Evolutionary conservation across 495 filamentous ascomycete genomes (phyloP), one percentile per base, ranked within the genome.

Genomic region (Cudoniella acicularis): DNA sequence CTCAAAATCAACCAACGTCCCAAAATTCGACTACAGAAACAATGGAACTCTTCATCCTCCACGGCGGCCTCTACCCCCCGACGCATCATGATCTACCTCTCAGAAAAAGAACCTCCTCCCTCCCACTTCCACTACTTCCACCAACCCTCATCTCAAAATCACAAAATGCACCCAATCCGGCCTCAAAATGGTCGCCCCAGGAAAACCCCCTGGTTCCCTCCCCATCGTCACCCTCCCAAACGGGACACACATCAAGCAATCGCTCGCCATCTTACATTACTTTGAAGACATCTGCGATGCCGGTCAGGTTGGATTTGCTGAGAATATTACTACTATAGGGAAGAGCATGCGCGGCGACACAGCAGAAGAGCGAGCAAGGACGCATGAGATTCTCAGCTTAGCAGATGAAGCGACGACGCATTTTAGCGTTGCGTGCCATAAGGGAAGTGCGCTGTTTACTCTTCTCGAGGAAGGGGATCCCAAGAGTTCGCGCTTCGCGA

Each of bases 191-290:
- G 20, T 23, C n/a, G 58, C 64, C 4, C 64, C 64, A 0, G 64
- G 60, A 18, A 66, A 66, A 46, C 58, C 57, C 1, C 27, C 48
- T 16, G 62, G 64, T 16, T 52, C 57, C 2, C 41, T 62, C 11
- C 64, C 61, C 16, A 56, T 64, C 26, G 57, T 68, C 21, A 49
- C 30, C 51, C 20, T 66, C n/a, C 53, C 53, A 36, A 53, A 66
- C 25, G 66, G 61, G 3, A 55, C n/a, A 21, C 59, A 27, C 18
- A 68, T 68, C 25, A 56, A 46, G 42, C 56, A 64, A 26, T 61
- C 66, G 16, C 6, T 60, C 21, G 66, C 64, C 3, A 64, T 68
- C 18, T 40, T 68, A 1, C 64, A 68, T 24, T 68, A 68, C 48
- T 49, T 66, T 40, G 60, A 68, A 54, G 66, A 64, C 17, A 27